phyloP scores from a whole-genome alignment of 306 rosid species.

The Begonia masoniana region DNA sequence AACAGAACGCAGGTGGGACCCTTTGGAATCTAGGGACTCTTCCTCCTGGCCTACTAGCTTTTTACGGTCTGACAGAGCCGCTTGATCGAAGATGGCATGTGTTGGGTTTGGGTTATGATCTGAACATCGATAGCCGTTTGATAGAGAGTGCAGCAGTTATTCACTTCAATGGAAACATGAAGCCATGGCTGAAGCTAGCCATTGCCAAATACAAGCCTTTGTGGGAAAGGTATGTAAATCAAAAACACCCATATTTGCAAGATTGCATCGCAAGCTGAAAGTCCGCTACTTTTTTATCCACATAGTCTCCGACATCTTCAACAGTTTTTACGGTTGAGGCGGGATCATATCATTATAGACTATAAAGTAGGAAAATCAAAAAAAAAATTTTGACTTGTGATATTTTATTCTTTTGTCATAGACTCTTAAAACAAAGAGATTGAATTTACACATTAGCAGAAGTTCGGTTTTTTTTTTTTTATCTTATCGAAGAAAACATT shows the following conservation, averaged over 20 bases:
- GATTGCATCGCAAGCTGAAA: constrained; percentile 58
- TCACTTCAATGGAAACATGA: constrained; percentile 84
- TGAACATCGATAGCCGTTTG: constrained; percentile 66
- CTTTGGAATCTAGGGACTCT: constrained; percentile 88
- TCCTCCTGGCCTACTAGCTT: constrained; percentile 75
- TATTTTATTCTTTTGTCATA: constrained; percentile 22
- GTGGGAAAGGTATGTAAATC: constrained; percentile 81
- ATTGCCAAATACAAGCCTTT: constrained; percentile 66
- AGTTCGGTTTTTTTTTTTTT: background rate
- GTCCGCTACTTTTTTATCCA: constrained; percentile 37
- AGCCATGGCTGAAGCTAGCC: constrained; percentile 88
- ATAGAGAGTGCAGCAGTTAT: constrained; percentile 78
- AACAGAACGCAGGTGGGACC: constrained; percentile 47
- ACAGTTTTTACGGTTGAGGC: constrained; percentile 13
- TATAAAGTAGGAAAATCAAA: constrained; percentile 21
- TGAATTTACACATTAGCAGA: constrained; percentile 43
- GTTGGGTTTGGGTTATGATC: constrained; percentile 79
- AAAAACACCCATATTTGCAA: constrained; percentile 54
- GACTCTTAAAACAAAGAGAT: constrained; percentile 26
- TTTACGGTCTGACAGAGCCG: constrained; percentile 88
- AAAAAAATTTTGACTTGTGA: constrained; percentile 48
- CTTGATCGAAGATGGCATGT: constrained; percentile 99
- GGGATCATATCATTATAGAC: constrained; percentile 28
- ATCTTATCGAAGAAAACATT: too few species aligned
- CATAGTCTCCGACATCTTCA: constrained; percentile 25